Conservation (phyloP, 2,329 filamentous ascomycete species). For the Hymenoscyphus albidus region DNA sequence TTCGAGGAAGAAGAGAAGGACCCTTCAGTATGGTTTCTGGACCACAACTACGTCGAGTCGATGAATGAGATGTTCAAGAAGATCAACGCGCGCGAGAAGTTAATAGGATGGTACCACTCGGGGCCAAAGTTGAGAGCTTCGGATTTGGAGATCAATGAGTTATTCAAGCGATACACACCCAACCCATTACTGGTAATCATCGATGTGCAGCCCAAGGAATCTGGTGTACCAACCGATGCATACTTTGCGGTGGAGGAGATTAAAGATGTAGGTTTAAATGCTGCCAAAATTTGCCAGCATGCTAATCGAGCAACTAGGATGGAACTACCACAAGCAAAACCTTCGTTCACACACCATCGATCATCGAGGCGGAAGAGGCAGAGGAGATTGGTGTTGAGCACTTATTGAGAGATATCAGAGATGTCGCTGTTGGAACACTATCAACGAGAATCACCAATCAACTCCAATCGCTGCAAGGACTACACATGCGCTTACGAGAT, state of each 20-base stretch:
- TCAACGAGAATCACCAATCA: constrained; percentile 97
- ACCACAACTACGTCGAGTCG: constrained; percentile 98
- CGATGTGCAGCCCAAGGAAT: constrained; percentile 96
- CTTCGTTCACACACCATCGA: constrained; percentile 96
- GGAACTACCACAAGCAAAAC: constrained; percentile 95
- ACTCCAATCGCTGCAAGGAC: constrained; percentile 91
- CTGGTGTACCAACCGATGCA: constrained; percentile 94
- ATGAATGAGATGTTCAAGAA: constrained; percentile 99
- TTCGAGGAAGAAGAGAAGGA: constrained; percentile 99
- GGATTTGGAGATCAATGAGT: constrained; percentile 97
- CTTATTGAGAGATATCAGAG: constrained; percentile 92
- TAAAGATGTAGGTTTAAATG: constrained; percentile 72
- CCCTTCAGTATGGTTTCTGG: constrained; percentile 96
- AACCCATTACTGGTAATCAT: constrained; percentile 97
- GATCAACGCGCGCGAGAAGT: constrained; percentile 96
- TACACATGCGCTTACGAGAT: constrained; percentile 90
- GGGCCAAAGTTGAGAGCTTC: constrained; percentile 95
- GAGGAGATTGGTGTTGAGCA: constrained; percentile 99
- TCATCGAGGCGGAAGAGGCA: constrained; percentile 97
- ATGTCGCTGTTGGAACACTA: constrained; percentile 94
- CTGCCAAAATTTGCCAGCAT: neutral
- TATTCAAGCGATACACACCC: constrained; percentile 98
- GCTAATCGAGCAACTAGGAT: constrained; percentile 55
- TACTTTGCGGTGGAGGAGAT: constrained; percentile 99
- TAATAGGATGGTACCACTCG: constrained; percentile 99